A percentile compares a stretch with the other conserved stretches of the same genome.
Conservation (phyloP, 495 filamentous ascomycete species). For the Penicillium antarcticum region DNA sequence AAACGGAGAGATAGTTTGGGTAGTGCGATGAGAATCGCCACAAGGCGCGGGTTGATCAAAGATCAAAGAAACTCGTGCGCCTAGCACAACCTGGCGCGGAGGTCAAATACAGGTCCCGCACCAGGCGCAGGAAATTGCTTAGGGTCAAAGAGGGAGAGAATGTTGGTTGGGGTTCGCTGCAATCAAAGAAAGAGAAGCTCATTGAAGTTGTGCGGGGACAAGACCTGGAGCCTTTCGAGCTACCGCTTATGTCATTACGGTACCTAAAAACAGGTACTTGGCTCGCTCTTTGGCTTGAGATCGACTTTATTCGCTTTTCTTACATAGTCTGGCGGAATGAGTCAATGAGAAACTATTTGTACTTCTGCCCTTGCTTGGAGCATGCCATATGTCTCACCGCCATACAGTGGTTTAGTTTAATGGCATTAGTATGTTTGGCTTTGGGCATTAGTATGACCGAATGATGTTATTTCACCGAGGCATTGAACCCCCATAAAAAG, state of each 20-base stretch:
- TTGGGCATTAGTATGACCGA: no score
- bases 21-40: slow-evolving; percentile 14
- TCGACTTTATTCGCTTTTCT: not conserved
- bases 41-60: slow-evolving; percentile 4
- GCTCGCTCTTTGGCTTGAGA: not conserved
- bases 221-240: no score
- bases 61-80: slow-evolving; percentile 14
- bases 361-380: no score
- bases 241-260: slow-evolving; percentile 9
- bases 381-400: no score
- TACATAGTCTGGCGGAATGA: not conserved
- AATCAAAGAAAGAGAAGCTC: slow-evolving; percentile 8
- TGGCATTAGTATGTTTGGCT: no score
- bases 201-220: slow-evolving; percentile 11
- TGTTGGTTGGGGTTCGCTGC: not conserved
- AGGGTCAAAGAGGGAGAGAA: not conserved
- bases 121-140: not conserved
- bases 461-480: no score
- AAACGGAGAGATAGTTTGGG: slow-evolving; percentile 1
- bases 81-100: slow-evolving; percentile 15
- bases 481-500: no score
- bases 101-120: slow-evolving; percentile 1
- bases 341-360: not conserved
- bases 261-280: not conserved
- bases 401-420: no score